These are phyloP conservation scores for Sarocladium kiliense DNA, from an alignment of 2,329 filamentous ascomycete genomes.

Conservation along the genomic window DNA sequence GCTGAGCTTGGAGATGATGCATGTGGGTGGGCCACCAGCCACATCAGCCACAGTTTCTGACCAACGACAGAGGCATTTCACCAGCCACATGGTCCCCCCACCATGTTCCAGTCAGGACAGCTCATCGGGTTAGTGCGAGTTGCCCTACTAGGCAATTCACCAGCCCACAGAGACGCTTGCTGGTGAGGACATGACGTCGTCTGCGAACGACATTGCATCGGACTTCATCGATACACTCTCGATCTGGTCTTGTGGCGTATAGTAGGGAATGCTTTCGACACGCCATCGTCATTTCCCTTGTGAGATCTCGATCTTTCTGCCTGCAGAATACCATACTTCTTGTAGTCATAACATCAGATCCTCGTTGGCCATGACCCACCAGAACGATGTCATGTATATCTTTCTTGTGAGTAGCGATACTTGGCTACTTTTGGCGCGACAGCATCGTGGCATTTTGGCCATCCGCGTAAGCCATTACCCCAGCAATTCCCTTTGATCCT, in stretches of 20 bases:
- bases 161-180: neutral
- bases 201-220: neutral
- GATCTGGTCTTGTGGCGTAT: neutral
- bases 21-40: neutral
- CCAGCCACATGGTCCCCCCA: too few species aligned
- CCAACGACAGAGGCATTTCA: too few species aligned
- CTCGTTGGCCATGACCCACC: neutral
- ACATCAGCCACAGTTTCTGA: neutral
- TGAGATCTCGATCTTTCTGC: neutral
- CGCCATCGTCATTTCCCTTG: neutral
- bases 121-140: neutral
- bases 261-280: neutral
- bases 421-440: too few species aligned
- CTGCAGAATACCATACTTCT: neutral
- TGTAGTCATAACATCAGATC: neutral
- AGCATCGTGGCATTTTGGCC: too few species aligned
- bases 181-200: neutral
- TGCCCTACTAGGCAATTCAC: neutral
- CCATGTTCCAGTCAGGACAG: neutral
- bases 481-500: too few species aligned
- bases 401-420: too few species aligned
- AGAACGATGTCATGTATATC: neutral
- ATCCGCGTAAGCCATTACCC: too few species aligned
- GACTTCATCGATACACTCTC: neutral
- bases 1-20: too few species aligned